A percentile compares a stretch with the other conserved stretches of the same genome.
These are phyloP conservation scores for Colletotrichum plurivorum DNA, from an alignment of 2,329 filamentous ascomycete species.

Conservation along the genomic window DNA sequence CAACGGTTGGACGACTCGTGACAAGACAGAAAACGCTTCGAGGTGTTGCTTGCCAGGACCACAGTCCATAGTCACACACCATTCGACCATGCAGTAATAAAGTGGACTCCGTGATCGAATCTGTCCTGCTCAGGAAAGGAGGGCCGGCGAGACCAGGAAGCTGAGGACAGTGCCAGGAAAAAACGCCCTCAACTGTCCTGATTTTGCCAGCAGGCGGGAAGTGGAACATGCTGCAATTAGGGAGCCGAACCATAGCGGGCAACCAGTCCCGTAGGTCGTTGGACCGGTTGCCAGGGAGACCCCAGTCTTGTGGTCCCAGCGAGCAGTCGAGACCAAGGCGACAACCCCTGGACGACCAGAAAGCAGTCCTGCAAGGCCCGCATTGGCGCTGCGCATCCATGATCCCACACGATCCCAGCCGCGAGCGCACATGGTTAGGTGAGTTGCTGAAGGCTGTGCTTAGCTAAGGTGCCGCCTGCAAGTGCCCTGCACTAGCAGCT, in stretches of 20 bases:
- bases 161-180: conserved; percentile 19
- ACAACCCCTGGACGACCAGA: conserved; percentile 19
- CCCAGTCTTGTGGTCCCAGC: conserved; percentile 21
- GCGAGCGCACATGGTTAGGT: too few species aligned
- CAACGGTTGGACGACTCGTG: conserved; percentile 21
- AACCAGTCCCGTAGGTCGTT: conserved; percentile 28
- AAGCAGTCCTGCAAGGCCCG: conserved; percentile 25
- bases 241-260: conserved; percentile 36
- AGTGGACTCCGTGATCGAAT: not conserved
- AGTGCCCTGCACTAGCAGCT: too few species aligned
- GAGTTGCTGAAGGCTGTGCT: too few species aligned
- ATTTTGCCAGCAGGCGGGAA: conserved; percentile 29
- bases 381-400: conserved; percentile 33
- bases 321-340: conserved; percentile 40
- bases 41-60: not conserved
- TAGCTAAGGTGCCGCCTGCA: not conserved
- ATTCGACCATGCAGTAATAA: not conserved
- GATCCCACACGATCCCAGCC: too few species aligned
- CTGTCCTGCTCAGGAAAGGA: conserved; percentile 13
- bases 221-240: conserved; percentile 28
- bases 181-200: conserved; percentile 23
- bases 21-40: conserved; percentile 29
- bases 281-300: conserved; percentile 36
- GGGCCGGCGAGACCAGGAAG: not conserved
- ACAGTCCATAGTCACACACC: too few species aligned